These are phyloP conservation scores for Fraxinus greggii DNA, from an alignment of 305 asterid genomes.

Conservation along the genomic window DNA sequence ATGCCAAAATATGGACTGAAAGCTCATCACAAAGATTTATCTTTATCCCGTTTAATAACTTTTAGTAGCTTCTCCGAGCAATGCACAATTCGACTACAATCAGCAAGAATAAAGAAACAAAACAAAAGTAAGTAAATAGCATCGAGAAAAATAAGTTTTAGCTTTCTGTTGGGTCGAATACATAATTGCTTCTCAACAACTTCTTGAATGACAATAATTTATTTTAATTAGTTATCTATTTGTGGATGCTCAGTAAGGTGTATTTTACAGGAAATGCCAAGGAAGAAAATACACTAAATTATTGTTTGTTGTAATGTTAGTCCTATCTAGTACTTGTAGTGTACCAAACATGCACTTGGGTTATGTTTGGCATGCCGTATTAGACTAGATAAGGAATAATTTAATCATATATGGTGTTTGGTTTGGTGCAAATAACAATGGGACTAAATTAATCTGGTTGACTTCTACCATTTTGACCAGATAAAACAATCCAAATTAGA, in stretches of 20 bases:
- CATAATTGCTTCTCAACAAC: background rate
- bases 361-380: background rate
- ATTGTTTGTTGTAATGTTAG: background rate
- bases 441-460: background rate
- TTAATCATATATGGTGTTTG: background rate
- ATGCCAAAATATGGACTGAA: background rate
- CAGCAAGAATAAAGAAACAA: background rate
- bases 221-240: background rate
- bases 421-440: background rate
- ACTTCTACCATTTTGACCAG: background rate
- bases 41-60: background rate
- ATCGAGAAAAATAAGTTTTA: background rate
- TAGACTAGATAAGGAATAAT: background rate
- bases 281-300: background rate
- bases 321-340: background rate
- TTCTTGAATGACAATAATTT: background rate
- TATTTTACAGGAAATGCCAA: background rate
- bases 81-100: background rate
- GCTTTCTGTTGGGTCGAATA: background rate
- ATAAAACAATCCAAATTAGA: slow-evolving; percentile 34
- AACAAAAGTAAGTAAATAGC: background rate
- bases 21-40: background rate
- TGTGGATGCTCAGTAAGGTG: background rate
- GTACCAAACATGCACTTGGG: background rate
- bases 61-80: background rate